Percentiles rank a stretch among this genome's conserved stretches.
Conservation (phyloP, 1,139 yeast genomes). For the Hyphopichia pseudoburtonii region DNA sequence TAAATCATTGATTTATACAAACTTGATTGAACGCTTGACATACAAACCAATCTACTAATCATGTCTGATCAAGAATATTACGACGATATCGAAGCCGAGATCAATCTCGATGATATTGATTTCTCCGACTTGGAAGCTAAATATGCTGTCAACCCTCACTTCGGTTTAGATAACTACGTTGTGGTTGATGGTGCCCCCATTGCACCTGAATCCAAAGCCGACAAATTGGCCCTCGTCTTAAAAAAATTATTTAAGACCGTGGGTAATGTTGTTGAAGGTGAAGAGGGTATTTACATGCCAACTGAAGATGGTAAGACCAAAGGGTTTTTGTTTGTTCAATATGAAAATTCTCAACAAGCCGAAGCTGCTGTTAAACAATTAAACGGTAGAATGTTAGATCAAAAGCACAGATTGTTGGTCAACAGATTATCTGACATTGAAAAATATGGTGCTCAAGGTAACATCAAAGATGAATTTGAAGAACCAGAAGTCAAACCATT, state of each 20-base stretch:
- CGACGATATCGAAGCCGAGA: conserved; percentile 48
- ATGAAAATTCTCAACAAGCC: conserved; percentile 65
- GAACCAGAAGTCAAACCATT: conserved; percentile 75
- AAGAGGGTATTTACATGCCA: conserved; percentile 78
- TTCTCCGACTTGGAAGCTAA: conserved; percentile 84
- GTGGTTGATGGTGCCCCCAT: conserved; percentile 95
- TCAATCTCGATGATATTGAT: conserved; percentile 64
- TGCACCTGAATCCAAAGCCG: conserved; percentile 87
- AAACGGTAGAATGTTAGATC: conserved; percentile 89
- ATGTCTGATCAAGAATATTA: conserved; percentile 9
- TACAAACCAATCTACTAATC: not conserved
- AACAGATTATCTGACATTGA: conserved; percentile 85
- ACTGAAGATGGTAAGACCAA: conserved; percentile 75
- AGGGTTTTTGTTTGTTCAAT: conserved; percentile 89
- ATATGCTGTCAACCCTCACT: conserved; percentile 59
- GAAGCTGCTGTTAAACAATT: conserved; percentile 75
- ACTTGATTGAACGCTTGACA: not conserved
- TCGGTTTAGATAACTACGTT: conserved; percentile 74
- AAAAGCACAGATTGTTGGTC: conserved; percentile 84
- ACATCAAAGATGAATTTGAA: conserved; percentile 58
- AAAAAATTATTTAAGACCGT: conserved; percentile 69
- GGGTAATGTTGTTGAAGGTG: conserved; percentile 69
- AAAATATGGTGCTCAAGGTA: conserved; percentile 71
- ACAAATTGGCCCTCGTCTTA: conserved; percentile 81
- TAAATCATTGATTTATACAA: not conserved